A percentile compares a stretch with the other conserved stretches of the same genome.
These are phyloP conservation scores for Ceratocystis papillata DNA, from an alignment of 2,329 filamentous ascomycete species.

Conservation along the genomic window DNA sequence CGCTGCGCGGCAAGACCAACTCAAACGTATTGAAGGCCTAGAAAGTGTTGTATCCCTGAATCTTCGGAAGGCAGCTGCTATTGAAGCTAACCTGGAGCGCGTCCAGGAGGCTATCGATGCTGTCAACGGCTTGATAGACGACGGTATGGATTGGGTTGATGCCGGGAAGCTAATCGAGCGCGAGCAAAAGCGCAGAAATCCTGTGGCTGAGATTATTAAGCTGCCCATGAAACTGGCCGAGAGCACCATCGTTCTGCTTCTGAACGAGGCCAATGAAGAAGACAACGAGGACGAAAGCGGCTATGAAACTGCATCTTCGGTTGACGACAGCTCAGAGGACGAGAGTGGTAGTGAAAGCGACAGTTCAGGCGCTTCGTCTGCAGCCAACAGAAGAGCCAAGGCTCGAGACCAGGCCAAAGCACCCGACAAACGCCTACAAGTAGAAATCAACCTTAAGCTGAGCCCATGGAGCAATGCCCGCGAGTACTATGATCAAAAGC, in stretches of 20 bases:
- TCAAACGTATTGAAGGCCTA: conserved; percentile 71
- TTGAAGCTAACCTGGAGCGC: conserved; percentile 79
- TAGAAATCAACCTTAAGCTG: conserved; percentile 76
- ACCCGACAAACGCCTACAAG: conserved; percentile 47
- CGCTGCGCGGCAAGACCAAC: conserved; percentile 71
- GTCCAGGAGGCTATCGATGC: conserved; percentile 90
- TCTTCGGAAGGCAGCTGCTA: conserved; percentile 75
- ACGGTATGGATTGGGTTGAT: conserved; percentile 96
- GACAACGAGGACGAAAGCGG: conserved; percentile 49
- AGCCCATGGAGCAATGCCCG: conserved; percentile 83
- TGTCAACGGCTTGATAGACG: conserved; percentile 78
- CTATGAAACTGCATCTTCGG: conserved; percentile 51
- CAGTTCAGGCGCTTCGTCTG: not conserved
- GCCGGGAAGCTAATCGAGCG: conserved; percentile 79
- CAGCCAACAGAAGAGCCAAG: conserved; percentile 27
- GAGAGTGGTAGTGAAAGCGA: conserved; percentile 30
- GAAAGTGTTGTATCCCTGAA: conserved; percentile 74
- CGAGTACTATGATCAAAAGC: conserved; percentile 85
- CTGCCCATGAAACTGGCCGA: conserved; percentile 82
- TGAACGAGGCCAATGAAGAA: conserved; percentile 58
- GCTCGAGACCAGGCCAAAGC: conserved; percentile 29
- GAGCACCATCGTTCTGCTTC: conserved; percentile 69
- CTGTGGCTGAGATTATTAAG: conserved; percentile 77
- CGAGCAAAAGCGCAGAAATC: conserved; percentile 69
- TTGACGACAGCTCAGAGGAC: conserved; percentile 43